Evolutionary conservation across 2,329 filamentous ascomycete genomes (phyloP).

Genomic region (Diaporthe sp.): DNA sequence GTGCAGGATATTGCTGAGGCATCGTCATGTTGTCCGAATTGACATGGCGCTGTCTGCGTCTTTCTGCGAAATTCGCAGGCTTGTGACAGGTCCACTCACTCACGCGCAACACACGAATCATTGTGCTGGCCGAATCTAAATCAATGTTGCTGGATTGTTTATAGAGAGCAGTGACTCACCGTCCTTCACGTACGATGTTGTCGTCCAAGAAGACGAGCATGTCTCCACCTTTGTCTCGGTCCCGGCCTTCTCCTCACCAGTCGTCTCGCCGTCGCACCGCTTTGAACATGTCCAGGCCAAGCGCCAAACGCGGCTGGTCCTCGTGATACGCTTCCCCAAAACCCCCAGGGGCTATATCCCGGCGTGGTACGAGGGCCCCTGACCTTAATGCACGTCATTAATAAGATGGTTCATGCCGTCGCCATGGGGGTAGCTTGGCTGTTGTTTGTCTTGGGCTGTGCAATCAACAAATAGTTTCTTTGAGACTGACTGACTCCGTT

Average conservation of each 20-base stretch:
- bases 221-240: conserved; percentile 18
- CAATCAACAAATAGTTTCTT: conserved; percentile 17
- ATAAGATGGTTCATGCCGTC: conserved; percentile 14
- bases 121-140: background rate
- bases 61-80: background rate
- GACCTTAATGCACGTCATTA: conserved; percentile 29
- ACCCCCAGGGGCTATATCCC: background rate
- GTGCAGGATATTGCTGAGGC: background rate
- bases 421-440: conserved; percentile 10
- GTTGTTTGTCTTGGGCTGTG: conserved; percentile 1
- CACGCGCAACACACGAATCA: background rate
- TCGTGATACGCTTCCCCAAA: conserved; percentile 17
- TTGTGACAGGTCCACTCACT: background rate
- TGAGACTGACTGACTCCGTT: background rate
- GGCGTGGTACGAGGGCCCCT: background rate
- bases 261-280: conserved; percentile 12
- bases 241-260: conserved; percentile 17
- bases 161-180: conserved; percentile 14
- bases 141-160: background rate
- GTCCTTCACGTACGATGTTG: conserved; percentile 22
- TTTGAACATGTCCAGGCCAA: conserved; percentile 9
- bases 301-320: conserved; percentile 32
- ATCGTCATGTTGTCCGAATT: background rate
- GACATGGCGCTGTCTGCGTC: background rate
- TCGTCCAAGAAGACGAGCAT: background rate